Base-by-base conservation (phyloP, 78 protist genomes). In the Guillardia theta region DNA sequence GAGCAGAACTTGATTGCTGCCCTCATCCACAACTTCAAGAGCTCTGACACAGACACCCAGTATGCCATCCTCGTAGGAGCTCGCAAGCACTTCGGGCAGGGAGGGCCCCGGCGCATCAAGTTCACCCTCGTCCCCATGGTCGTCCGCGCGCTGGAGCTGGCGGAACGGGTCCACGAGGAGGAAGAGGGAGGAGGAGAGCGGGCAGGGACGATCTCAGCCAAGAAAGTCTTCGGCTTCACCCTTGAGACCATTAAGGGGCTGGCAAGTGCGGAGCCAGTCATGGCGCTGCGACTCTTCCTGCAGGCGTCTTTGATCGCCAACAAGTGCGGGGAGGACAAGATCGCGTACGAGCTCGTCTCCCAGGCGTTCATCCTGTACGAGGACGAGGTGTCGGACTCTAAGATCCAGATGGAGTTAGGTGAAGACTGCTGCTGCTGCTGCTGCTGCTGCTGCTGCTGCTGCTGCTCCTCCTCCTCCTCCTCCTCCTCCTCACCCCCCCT, bases 341-440 rank as follows among this genome's bases (percentile, higher is more conserved):
- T 70, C 87, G 87, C 95, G 4, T 94, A 94, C 94, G 95, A 94
- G 88, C 88, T 94, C 33, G 15, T 87, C 93, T 37, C 50, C 48
- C 95, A 97, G 95, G 99, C 99, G 2, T 95, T 98, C 58, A 0
- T 88, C 2, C 41, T 97, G 64, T 98, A 95, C 96, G 99, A 99
- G 94, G 99, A 98, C 46, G 97, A 96, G 43, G 92, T 97, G 54
- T 48, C 96, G 8, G 99, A 97, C 64, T 92, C 96, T 64, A 92
- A 92, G 93, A 94, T 94, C 10, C 99, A 50, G 58, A 50, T 50
- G 58, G 58, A 50, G 58, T 15, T 50, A 6, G 70, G 2, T 1
- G 27, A 6, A 58, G 70, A 9, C 27, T 8, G 2, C 70, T 9
- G 70, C 70, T 1, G 27, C 70, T 6, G 27, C 70, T 1, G 1